Conservation (phyloP, 495 filamentous ascomycete genomes). For the Trichoderma reesei region DNA sequence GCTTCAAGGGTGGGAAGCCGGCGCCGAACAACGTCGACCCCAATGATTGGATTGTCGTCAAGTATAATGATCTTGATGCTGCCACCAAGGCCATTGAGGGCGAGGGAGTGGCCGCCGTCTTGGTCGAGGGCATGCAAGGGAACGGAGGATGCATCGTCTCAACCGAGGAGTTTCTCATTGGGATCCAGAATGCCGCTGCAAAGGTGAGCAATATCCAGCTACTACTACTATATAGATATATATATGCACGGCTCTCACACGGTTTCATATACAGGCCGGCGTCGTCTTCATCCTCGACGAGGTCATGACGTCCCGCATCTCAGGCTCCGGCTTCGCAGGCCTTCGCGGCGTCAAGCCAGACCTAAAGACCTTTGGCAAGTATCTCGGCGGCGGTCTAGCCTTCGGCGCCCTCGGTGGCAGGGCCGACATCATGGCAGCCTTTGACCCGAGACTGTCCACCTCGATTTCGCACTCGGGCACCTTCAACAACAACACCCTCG, state of each 20-base stretch:
- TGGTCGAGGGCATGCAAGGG: slow-evolving; percentile 52
- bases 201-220: slow-evolving; percentile 6
- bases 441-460: slow-evolving; percentile 34
- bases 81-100: slow-evolving; percentile 27
- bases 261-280: slow-evolving; percentile 19
- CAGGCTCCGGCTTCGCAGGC: slow-evolving; percentile 35
- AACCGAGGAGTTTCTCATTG: slow-evolving; percentile 32
- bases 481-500: slow-evolving; percentile 58
- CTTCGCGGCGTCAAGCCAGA: slow-evolving; percentile 41
- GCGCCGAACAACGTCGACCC: slow-evolving; percentile 23
- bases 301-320: slow-evolving; percentile 52
- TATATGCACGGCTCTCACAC: background rate
- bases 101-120: slow-evolving; percentile 40
- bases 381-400: slow-evolving; percentile 50
- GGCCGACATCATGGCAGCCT: slow-evolving; percentile 43
- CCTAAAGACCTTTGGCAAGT: slow-evolving; percentile 54
- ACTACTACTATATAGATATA: background rate
- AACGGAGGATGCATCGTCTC: slow-evolving; percentile 42
- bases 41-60: slow-evolving; percentile 40
- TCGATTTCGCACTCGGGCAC: slow-evolving; percentile 48
- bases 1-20: slow-evolving; percentile 22
- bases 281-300: slow-evolving; percentile 54
- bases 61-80: slow-evolving; percentile 39
- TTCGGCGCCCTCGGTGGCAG: slow-evolving; percentile 56
- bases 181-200: slow-evolving; percentile 23